phyloP scores from a whole-genome alignment of 352 stramenopile genomes.

The Globisporangium alternatum region DNA sequence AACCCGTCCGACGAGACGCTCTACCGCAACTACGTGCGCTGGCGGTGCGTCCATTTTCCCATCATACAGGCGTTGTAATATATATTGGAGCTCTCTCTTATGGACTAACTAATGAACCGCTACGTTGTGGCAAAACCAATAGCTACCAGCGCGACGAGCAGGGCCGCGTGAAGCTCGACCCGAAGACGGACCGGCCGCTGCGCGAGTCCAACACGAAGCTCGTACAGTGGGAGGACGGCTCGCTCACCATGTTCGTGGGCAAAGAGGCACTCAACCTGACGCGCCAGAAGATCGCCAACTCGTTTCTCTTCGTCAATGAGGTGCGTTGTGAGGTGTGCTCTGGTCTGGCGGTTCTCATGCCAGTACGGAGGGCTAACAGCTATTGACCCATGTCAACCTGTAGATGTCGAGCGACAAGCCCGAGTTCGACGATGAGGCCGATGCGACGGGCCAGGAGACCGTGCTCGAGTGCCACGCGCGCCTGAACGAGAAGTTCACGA shows the following conservation, averaged over 20 bases:
- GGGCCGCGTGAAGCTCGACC: constrained; percentile 64
- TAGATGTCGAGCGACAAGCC: constrained; percentile 64
- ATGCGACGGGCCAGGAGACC: constrained; percentile 66
- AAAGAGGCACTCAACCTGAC: constrained; percentile 79
- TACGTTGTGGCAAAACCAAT: not conserved
- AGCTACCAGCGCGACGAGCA: constrained; percentile 58
- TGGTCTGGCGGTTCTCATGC: too few relatives aligned
- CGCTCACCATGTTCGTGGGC: constrained; percentile 83
- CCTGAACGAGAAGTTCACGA: constrained; percentile 83
- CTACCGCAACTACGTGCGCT: constrained; percentile 87
- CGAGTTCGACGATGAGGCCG: constrained; percentile 53
- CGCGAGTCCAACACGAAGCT: constrained; percentile 81
- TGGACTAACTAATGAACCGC: not conserved
- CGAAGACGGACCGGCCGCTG: constrained; percentile 48
- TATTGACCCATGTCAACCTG: not conserved
- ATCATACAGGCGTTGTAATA: too few relatives aligned
- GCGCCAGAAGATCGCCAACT: constrained; percentile 85
- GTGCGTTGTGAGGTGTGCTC: constrained; percentile 8
- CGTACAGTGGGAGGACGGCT: constrained; percentile 85
- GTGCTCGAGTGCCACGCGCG: constrained; percentile 82
- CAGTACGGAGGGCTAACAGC: too few relatives aligned
- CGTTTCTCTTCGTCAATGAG: constrained; percentile 83
- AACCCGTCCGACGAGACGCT: constrained; percentile 81
- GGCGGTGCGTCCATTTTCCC: constrained; percentile 33
- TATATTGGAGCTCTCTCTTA: too few relatives aligned